A percentile compares a stretch with the other conserved stretches of the same genome.
These are phyloP conservation scores for Geoglossum cookeanum DNA, from an alignment of 2,329 filamentous ascomycete genomes.

Conservation along the genomic window DNA sequence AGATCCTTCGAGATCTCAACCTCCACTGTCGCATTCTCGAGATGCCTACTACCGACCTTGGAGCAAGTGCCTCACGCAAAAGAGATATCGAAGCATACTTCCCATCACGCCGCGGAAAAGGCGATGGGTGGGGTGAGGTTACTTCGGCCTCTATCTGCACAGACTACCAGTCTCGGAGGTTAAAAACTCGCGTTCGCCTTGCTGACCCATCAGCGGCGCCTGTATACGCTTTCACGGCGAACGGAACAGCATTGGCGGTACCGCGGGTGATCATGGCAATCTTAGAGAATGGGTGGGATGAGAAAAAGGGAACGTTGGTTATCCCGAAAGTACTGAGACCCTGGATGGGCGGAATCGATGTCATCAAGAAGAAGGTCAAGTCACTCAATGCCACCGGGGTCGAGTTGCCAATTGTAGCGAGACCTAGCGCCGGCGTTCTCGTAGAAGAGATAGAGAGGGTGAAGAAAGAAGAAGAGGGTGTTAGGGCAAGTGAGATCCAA, in stretches of 20 bases:
- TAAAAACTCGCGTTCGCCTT: slow-evolving; percentile 53
- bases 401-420: neutral
- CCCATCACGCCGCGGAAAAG: slow-evolving; percentile 49
- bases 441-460: no score
- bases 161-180: slow-evolving; percentile 75
- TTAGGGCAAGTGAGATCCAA: no score
- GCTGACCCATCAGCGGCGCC: slow-evolving; percentile 26
- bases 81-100: slow-evolving; percentile 90
- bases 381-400: neutral
- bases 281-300: slow-evolving; percentile 79
- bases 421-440: neutral
- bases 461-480: no score
- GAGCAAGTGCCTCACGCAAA: slow-evolving; percentile 72
- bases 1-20: slow-evolving; percentile 58
- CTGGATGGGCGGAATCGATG: slow-evolving; percentile 64
- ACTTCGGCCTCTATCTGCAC: slow-evolving; percentile 82
- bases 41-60: slow-evolving; percentile 79
- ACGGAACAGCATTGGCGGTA: slow-evolving; percentile 84
- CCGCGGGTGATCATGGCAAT: slow-evolving; percentile 77
- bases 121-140: slow-evolving; percentile 78
- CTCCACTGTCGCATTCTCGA: slow-evolving; percentile 78
- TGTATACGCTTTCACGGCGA: slow-evolving; percentile 65
- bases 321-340: slow-evolving; percentile 63
- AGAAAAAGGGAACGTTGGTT: slow-evolving; percentile 41
- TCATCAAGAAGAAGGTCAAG: slow-evolving; percentile 30